Conservation (phyloP, 139 green algal genomes). For the Chloropicon primus region DNA sequence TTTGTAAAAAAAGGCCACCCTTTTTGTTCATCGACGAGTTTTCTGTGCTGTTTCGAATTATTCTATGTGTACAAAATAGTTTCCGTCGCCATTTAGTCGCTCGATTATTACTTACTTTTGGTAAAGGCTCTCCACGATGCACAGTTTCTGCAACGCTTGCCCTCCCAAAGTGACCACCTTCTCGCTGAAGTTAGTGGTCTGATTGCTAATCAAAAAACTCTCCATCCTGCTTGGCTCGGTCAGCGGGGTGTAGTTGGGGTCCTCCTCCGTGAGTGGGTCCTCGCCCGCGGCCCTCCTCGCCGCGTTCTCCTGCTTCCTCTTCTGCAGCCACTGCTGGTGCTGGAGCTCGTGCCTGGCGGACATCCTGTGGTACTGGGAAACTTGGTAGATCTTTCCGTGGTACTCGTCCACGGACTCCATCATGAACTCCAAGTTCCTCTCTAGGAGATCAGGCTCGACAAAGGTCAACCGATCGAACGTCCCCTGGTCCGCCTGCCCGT, state of each 20-base stretch:
- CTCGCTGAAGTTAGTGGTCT: constrained; percentile 33
- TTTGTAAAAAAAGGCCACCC: background rate
- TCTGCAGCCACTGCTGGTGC: constrained; percentile 54
- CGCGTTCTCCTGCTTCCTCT: constrained; percentile 78
- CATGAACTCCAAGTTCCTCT: constrained; percentile 77
- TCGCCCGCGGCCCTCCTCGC: constrained; percentile 53
- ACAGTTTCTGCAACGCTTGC: background rate
- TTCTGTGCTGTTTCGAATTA: background rate
- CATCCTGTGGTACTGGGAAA: background rate
- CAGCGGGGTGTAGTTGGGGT: constrained; percentile 72
- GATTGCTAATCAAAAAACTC: constrained; percentile 62
- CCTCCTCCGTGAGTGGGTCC: constrained; percentile 90
- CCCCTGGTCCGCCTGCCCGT: constrained; percentile 8
- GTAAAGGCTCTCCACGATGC: background rate
- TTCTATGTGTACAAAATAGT: no score
- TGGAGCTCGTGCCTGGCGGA: background rate
- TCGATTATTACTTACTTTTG: background rate
- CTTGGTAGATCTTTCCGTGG: background rate
- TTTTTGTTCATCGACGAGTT: background rate
- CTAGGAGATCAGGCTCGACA: constrained; percentile 51
- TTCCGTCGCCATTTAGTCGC: no score
- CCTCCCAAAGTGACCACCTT: constrained; percentile 23
- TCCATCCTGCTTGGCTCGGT: constrained; percentile 80
- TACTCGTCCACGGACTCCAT: constrained; percentile 87
- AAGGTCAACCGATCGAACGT: constrained; percentile 71